Evolutionary conservation across 75 land plant species (phyloP).

Genomic region (Cunninghamia lanceolata): DNA sequence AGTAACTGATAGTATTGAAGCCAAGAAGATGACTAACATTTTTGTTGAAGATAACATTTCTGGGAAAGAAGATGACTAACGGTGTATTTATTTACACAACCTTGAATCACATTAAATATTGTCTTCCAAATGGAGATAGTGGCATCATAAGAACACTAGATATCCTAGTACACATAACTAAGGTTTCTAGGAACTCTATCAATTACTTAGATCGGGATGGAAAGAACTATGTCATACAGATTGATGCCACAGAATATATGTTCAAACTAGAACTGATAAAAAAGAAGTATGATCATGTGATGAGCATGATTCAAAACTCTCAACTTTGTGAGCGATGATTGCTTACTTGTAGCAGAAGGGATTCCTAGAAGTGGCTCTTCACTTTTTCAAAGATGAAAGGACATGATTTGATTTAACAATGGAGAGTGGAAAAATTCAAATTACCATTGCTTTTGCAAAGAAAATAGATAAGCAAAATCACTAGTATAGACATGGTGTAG

Average conservation of each 20-base stretch:
- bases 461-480: too few species aligned
- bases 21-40: too few species aligned
- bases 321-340: constrained; percentile 71
- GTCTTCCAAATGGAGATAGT: too few species aligned
- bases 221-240: constrained; percentile 25
- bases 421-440: constrained; percentile 45
- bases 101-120: too few species aligned
- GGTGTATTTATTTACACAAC: too few species aligned
- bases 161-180: too few species aligned
- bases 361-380: constrained; percentile 66
- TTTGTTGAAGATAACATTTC: too few species aligned
- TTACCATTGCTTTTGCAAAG: constrained; percentile 65
- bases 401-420: constrained; percentile 56
- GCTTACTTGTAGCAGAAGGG: constrained; percentile 74
- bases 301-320: constrained; percentile 59
- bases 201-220: constrained; percentile 40
- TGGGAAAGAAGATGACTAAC: too few species aligned
- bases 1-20: too few species aligned
- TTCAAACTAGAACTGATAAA: constrained; percentile 62
- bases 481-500: too few species aligned
- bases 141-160: too few species aligned
- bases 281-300: constrained; percentile 61
- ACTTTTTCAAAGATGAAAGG: constrained; percentile 71
- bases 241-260: constrained; percentile 42
- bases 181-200: constrained; percentile 29